Conservation (phyloP, 2,329 filamentous ascomycete genomes). For the Phoma herbarum region DNA sequence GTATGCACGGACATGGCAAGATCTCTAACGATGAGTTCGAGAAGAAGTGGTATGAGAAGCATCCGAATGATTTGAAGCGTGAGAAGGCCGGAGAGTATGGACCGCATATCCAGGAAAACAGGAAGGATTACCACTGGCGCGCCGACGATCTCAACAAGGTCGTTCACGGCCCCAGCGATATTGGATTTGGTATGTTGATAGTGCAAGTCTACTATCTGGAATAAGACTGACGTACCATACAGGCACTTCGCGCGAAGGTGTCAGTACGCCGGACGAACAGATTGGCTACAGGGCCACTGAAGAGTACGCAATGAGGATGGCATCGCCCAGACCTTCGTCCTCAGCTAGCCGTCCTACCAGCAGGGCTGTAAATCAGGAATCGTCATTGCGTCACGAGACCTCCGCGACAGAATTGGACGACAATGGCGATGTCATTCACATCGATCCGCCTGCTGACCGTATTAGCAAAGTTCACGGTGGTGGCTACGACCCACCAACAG, state of each 20-base stretch:
- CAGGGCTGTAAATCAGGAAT: slow-evolving; percentile 59
- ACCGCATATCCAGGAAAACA: slow-evolving; percentile 65
- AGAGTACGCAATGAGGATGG: slow-evolving; percentile 79
- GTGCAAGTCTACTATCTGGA: slow-evolving; percentile 51
- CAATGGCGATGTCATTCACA: slow-evolving; percentile 74
- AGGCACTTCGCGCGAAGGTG: slow-evolving; percentile 71
- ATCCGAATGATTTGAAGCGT: slow-evolving; percentile 78
- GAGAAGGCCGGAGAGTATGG: slow-evolving; percentile 76
- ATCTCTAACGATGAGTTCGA: slow-evolving; percentile 82
- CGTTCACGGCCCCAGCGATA: slow-evolving; percentile 70
- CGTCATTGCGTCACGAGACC: slow-evolving; percentile 61
- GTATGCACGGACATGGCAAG: slow-evolving; percentile 86
- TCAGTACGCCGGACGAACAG: slow-evolving; percentile 87
- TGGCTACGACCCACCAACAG: slow-evolving; percentile 62
- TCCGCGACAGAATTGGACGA: slow-evolving; percentile 56
- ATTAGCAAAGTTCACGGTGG: slow-evolving; percentile 56
- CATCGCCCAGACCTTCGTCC: slow-evolving; percentile 69
- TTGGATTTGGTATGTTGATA: slow-evolving; percentile 60
- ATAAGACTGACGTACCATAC: slow-evolving; percentile 51
- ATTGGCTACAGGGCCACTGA: slow-evolving; percentile 88
- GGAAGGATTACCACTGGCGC: slow-evolving; percentile 83
- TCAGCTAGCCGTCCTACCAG: slow-evolving; percentile 57
- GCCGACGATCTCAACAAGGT: slow-evolving; percentile 91
- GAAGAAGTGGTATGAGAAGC: slow-evolving; percentile 90
- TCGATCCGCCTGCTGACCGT: slow-evolving; percentile 70